These are phyloP conservation scores for Byssoonygena ceratinophila DNA, from an alignment of 2,329 filamentous ascomycete species.

Conservation along the genomic window DNA sequence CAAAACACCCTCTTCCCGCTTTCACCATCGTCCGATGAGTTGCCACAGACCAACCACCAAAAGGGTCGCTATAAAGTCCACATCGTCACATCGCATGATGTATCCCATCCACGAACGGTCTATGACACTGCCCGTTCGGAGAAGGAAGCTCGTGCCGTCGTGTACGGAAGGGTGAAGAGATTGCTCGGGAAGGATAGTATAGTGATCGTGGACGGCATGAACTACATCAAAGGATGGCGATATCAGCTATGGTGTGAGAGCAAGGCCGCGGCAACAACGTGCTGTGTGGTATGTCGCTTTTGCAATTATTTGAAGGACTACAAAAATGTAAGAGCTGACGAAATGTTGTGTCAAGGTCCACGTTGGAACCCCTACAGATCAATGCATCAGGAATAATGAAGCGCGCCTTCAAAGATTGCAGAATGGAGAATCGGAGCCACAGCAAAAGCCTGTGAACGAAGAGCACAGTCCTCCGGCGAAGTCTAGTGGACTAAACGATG, in stretches of 20 bases:
- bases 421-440: constrained; percentile 4
- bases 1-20: constrained; percentile 35
- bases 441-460: neutral
- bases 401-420: constrained; percentile 21
- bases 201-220: constrained; percentile 54
- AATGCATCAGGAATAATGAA: constrained; percentile 47
- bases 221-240: constrained; percentile 59
- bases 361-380: constrained; percentile 46
- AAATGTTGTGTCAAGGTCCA: constrained; percentile 39
- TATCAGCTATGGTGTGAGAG: constrained; percentile 59
- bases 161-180: constrained; percentile 52
- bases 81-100: constrained; percentile 32
- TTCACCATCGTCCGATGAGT: constrained; percentile 12
- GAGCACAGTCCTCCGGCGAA: neutral
- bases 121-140: constrained; percentile 50
- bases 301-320: neutral
- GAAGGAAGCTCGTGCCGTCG: constrained; percentile 53
- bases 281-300: constrained; percentile 45
- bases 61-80: constrained; percentile 39
- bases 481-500: constrained; percentile 15
- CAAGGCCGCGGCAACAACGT: constrained; percentile 51
- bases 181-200: constrained; percentile 47
- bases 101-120: constrained; percentile 38
- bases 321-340: neutral
- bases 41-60: constrained; percentile 15